Evolutionary conservation across 257 asterid species (phyloP).

Genomic region (Penstemon davidsonii): DNA sequence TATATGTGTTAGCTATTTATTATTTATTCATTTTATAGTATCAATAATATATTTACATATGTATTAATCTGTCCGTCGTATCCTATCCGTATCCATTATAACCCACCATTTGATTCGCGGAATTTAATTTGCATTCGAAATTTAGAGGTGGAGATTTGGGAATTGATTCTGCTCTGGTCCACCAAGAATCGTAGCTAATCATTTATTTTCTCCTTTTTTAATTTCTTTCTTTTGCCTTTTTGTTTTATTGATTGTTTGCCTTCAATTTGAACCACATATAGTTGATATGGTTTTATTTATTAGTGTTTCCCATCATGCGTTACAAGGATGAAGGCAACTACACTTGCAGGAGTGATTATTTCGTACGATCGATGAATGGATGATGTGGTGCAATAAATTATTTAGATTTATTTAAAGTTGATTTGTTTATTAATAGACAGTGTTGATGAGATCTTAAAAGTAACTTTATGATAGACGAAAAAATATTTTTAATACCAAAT

Average conservation of each 20-base stretch:
- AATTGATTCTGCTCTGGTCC: conserved; percentile 29
- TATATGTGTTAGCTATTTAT: no score
- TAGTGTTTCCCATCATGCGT: conserved; percentile 23
- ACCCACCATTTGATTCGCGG: conserved; percentile 1
- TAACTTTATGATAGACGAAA: no score
- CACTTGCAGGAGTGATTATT: neutral
- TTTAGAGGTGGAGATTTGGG: neutral
- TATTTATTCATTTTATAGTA: no score
- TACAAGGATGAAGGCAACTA: conserved; percentile 9
- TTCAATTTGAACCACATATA: conserved; percentile 35
- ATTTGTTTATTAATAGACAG: no score
- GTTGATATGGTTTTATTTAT: conserved; percentile 15
- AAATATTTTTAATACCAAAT: no score
- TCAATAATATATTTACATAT: no score
- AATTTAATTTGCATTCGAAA: conserved; percentile 1
- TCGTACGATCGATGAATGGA: no score
- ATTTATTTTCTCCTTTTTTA: neutral
- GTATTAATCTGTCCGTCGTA: no score
- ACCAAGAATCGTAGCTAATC: conserved; percentile 20
- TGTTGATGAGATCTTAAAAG: no score
- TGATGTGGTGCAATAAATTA: no score
- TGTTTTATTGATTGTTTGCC: conserved; percentile 8
- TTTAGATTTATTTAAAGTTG: no score
- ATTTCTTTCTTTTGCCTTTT: conserved; percentile 12
- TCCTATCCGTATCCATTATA: no score